These are phyloP conservation scores for Pleurotus cornucopiae DNA, from an alignment of 768 basidiomycete species.

Conservation along the genomic window DNA sequence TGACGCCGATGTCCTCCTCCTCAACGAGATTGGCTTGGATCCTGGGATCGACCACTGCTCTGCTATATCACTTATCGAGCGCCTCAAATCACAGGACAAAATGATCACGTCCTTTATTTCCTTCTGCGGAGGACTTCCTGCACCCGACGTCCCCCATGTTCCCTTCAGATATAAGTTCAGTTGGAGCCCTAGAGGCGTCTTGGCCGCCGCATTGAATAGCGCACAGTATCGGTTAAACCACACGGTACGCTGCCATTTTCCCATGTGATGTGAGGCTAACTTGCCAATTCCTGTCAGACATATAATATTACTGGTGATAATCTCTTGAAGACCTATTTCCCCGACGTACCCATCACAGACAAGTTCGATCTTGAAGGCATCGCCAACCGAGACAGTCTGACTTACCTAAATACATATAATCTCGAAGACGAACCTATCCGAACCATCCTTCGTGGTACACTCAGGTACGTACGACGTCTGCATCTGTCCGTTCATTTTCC, in stretches of 20 bases:
- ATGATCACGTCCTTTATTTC: conserved; percentile 72
- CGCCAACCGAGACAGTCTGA: conserved; percentile 78
- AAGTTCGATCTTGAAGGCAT: conserved; percentile 75
- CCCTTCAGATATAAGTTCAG: conserved; percentile 91
- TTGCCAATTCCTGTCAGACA: conserved; percentile 26
- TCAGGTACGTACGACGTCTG: conserved; percentile 43
- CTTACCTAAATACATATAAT: conserved; percentile 65
- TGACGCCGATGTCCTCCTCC: conserved; percentile 59
- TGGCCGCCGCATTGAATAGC: conserved; percentile 72
- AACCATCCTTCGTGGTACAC: conserved; percentile 79
- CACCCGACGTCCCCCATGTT: conserved; percentile 58
- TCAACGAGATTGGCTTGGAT: conserved; percentile 90
- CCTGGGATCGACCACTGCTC: conserved; percentile 90
- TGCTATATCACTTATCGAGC: conserved; percentile 64
- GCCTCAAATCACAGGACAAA: conserved; percentile 47
- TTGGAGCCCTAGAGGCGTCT: conserved; percentile 87
- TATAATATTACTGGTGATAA: conserved; percentile 45
- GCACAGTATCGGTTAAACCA: conserved; percentile 62
- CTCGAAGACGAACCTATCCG: conserved; percentile 42
- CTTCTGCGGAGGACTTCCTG: conserved; percentile 91
- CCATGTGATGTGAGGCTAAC: not conserved
- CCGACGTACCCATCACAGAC: conserved; percentile 59
- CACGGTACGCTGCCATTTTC: conserved; percentile 36
- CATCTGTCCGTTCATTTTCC: not conserved
- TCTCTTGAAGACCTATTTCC: conserved; percentile 57